phyloP scores from a whole-genome alignment of 2,329 filamentous ascomycete species.

The Hawksworthiomyces lignivorus region DNA sequence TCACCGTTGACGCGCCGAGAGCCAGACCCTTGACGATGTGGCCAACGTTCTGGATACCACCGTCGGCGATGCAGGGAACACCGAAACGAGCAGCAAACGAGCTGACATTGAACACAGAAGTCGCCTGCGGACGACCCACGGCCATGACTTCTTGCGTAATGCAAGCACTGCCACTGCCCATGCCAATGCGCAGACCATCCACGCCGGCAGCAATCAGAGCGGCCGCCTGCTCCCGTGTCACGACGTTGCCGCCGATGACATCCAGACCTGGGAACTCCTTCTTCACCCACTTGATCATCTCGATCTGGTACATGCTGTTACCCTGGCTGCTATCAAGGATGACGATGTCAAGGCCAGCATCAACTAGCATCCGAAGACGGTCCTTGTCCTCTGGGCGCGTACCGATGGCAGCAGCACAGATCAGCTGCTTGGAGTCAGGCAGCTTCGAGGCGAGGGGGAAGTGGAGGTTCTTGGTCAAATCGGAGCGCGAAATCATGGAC shows the following conservation, averaged over 20 bases:
- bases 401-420: conserved; percentile 90
- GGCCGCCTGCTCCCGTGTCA: conserved; percentile 94
- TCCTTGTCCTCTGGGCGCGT: conserved; percentile 89
- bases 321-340: conserved; percentile 94
- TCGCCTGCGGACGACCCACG: conserved; percentile 90
- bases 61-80: conserved; percentile 95
- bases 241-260: conserved; percentile 97
- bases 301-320: conserved; percentile 97
- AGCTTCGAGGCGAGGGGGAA: conserved; percentile 96
- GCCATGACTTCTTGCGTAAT: conserved; percentile 99
- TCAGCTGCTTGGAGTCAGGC: conserved; percentile 92
- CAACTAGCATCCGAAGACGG: conserved; percentile 78
- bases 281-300: conserved; percentile 98
- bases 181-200: conserved; percentile 94
- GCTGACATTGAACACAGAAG: conserved; percentile 83
- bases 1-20: conserved; percentile 88
- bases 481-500: conserved; percentile 87
- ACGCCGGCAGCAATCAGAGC: conserved; percentile 85
- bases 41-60: conserved; percentile 95
- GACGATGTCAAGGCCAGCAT: conserved; percentile 91
- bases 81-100: conserved; percentile 87
- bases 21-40: conserved; percentile 98
- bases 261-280: conserved; percentile 75
- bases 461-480: conserved; percentile 97
- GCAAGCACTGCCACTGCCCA: conserved; percentile 96